Base-by-base conservation (phyloP, 345 rosid species). In the Citrus reticulata region DNA sequence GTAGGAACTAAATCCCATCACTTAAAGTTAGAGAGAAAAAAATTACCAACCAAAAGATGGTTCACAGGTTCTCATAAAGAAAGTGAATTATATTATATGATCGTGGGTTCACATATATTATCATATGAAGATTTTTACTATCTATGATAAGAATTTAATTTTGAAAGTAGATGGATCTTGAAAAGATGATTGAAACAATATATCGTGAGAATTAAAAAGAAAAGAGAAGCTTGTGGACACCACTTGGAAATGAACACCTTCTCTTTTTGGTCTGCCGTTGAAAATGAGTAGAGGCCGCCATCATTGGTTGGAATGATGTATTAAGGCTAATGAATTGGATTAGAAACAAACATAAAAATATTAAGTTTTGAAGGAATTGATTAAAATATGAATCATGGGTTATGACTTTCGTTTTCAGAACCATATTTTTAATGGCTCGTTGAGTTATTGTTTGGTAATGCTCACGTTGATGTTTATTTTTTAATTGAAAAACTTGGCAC, bases 271-370 rank as follows among this genome's bases (percentile, higher is more conserved):
- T 66, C 55, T 57, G 39, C 60, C 22, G 58, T 72, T 77, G 58
- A 77, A 72, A 66, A 46, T 40, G 29, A 68, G 55, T 54, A 24
- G 14, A 49, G 54, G 70, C 58, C 19, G 40, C 54, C 73, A 81
- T 72, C 70, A 81, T 67, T 68, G 75, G 70, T 9, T 68, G 72
- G 78, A 81, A 65, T 75, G 49, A 34, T 51, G 72, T 32, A 51
- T 51, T 34, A 24, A 49, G 74, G 35, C 65, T 35, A 40, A 49
- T 68, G 84, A 73, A 68, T 74, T 68, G 37, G 51, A 35, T n/a
- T 29, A 68, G 65, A 60, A 29, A 29, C 19, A 77, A 73, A 11
- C 59, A 75, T 22, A 16, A 55, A 64, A n/a, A 34, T 54, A 55
- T 8, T 11, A 14, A 24, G 55, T 72, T 25, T 72, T 34, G 68